These are phyloP conservation scores for Chlorella sp. DNA, from an alignment of 139 green algal species.

Conservation along the genomic window DNA sequence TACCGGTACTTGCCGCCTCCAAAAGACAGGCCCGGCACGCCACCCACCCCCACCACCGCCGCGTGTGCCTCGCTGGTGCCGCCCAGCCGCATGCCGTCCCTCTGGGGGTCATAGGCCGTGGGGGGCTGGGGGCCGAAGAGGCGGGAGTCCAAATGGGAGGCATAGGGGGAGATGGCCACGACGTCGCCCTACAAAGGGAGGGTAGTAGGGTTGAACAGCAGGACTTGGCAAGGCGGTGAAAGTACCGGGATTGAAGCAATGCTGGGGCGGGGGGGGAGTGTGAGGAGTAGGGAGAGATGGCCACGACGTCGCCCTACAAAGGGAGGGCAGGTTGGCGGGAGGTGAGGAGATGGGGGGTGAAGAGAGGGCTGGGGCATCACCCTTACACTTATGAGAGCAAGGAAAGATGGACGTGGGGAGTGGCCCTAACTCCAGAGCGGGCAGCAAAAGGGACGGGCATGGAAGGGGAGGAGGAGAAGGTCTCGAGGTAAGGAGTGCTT, in stretches of 20 bases:
- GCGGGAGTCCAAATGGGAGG: conserved; percentile 59
- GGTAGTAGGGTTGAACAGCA: too few species aligned
- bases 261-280: conserved; percentile 66
- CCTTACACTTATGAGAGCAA: conserved; percentile 67
- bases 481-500: too few species aligned
- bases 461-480: too few species aligned
- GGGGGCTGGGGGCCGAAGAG: conserved; percentile 49
- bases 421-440: too few species aligned
- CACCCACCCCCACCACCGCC: conserved; percentile 54
- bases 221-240: too few species aligned
- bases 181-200: conserved; percentile 58
- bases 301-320: conserved; percentile 65
- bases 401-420: conserved; percentile 70
- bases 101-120: background rate
- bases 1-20: conserved; percentile 68
- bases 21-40: conserved; percentile 65
- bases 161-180: conserved; percentile 71
- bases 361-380: conserved; percentile 25
- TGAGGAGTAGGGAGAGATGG: conserved; percentile 66
- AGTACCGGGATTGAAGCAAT: too few species aligned
- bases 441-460: background rate
- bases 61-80: conserved; percentile 20
- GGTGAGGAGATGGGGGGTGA: too few species aligned
- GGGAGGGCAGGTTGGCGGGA: background rate
- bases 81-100: conserved; percentile 51